Evolutionary conservation across 2,329 filamentous ascomycete species (phyloP), one percentile per base, ranked within the genome.

Genomic region (Trichoderma harzianum): DNA sequence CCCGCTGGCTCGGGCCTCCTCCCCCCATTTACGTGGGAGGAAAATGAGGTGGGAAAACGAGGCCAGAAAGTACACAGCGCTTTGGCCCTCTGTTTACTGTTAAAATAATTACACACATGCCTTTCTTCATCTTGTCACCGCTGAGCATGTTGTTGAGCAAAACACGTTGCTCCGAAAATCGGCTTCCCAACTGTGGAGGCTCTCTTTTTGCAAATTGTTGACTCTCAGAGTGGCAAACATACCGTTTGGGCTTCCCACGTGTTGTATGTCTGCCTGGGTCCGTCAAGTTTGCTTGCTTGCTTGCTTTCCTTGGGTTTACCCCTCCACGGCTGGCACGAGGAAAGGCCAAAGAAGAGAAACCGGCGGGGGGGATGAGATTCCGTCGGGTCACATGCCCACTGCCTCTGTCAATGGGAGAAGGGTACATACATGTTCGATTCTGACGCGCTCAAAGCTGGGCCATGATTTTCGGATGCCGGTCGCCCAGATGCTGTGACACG

Each of bases 401-500:
- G 26, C 12, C 10, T 60, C 21, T 51, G 28, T 47, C 34, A 36
- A 58, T 14, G 26, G 5, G 53, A 18, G 18, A 12, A 4, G 32
- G 34, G 58, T 5, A 26, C 26, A 6, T 32, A 36, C 64, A 43
- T 58, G 30, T 43, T 24, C 65, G 34, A 55, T 18, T 28, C 65
- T 55, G 34, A 55, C 30, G 39, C 66, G 55, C 18, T 30, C 24
- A 60, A 61, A 61, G 30, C 36, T 69, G 26, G 55, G 55, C 24
- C 28, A 32, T 47, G n/a, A 34, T 61, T 36, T 28, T 21, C 57
- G 39, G 66, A 11, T 34, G 39, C 28, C n/a, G 21, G 57, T 62
- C 57, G 16, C 57, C 21, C 18, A 12, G 26, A 53, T 69, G 66
- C 39, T 39, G 66, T 69, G 66, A 69, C 57, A 69, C 55, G 66